phyloP scores from a whole-genome alignment of 1,284 basidiomycete genomes.

The Cutaneotrichosporon cutaneum region DNA sequence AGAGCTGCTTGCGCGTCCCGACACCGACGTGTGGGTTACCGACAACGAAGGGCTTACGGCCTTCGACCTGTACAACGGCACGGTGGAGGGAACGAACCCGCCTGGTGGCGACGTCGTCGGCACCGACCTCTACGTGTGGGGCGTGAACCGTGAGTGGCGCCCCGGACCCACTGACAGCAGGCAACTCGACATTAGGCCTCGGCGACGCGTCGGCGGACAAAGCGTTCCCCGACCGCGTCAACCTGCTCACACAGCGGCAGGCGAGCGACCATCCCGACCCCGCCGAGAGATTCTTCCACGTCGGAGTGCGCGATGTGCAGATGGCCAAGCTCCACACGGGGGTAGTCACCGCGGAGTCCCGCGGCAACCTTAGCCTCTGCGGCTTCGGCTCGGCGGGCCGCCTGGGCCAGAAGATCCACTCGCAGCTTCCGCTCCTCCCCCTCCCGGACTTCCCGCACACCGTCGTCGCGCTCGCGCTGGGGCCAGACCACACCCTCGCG shows the following conservation, averaged over 20 bases:
- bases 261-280: slow-evolving; percentile 45
- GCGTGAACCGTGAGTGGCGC: slow-evolving; percentile 64
- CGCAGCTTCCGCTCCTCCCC: slow-evolving; percentile 69
- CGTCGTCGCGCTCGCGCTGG: slow-evolving; percentile 69
- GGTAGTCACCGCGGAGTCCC: slow-evolving; percentile 70
- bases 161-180: slow-evolving; percentile 48
- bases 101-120: slow-evolving; percentile 51
- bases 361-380: slow-evolving; percentile 75
- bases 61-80: slow-evolving; percentile 92
- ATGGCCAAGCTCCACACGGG: slow-evolving; percentile 84
- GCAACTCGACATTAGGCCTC: slow-evolving; percentile 78
- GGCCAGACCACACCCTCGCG: slow-evolving; percentile 90
- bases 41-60: slow-evolving; percentile 89
- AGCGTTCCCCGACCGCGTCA: slow-evolving; percentile 73
- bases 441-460: slow-evolving; percentile 63
- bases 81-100: slow-evolving; percentile 66
- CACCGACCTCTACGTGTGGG: slow-evolving; percentile 82
- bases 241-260: slow-evolving; percentile 56
- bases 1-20: slow-evolving; percentile 69
- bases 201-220: slow-evolving; percentile 74
- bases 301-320: slow-evolving; percentile 64
- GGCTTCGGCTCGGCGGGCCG: slow-evolving; percentile 83
- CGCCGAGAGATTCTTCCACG: slow-evolving; percentile 53
- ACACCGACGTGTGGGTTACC: slow-evolving; percentile 73
- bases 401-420: slow-evolving; percentile 73